A percentile compares a stretch with the other conserved stretches of the same genome.
Conservation (phyloP, 1,284 basidiomycete species). For the Taiwanofungus camphoratus region DNA sequence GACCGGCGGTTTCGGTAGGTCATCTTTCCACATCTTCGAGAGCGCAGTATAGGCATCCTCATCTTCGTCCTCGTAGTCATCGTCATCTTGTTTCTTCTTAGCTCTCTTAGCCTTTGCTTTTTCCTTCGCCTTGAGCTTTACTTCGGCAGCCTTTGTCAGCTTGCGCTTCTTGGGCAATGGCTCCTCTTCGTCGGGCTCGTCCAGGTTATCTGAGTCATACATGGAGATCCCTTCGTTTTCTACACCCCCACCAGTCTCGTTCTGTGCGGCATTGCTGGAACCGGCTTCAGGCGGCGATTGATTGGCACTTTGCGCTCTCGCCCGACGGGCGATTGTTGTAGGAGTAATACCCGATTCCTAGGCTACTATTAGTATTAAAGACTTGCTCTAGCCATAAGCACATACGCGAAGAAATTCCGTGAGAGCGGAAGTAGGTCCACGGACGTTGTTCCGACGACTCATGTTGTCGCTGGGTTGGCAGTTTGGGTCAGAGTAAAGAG, state of each 20-base stretch:
- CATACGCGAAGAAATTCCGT: conserved; percentile 86
- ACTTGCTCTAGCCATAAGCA: conserved; percentile 11
- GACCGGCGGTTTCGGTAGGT: conserved; percentile 53
- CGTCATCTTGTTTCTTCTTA: conserved; percentile 40
- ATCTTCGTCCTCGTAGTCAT: conserved; percentile 39
- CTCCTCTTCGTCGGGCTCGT: conserved; percentile 45
- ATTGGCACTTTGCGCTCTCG: conserved; percentile 30
- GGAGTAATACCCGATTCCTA: conserved; percentile 80
- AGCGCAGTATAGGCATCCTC: conserved; percentile 52
- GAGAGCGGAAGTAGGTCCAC: conserved; percentile 87
- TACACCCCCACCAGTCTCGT: conserved; percentile 23
- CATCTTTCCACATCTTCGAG: conserved; percentile 46
- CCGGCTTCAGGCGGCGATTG: conserved; percentile 40
- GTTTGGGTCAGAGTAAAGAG: too few relatives aligned
- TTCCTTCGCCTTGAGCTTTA: conserved; percentile 34
- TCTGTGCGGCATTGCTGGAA: conserved; percentile 35
- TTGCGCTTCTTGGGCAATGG: conserved; percentile 41
- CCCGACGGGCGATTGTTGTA: conserved; percentile 58
- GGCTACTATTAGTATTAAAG: not conserved
- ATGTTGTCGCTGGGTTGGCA: too few relatives aligned
- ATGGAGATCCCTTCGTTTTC: conserved; percentile 29
- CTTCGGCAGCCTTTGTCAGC: conserved; percentile 33
- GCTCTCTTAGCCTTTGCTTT: conserved; percentile 40
- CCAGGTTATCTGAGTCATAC: conserved; percentile 67
- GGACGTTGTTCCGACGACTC: conserved; percentile 57